Evolutionary conservation across 148 eudicot genomes (phyloP), one percentile per base, ranked within the genome.

Genomic region (Fagopyrum esculentum): DNA sequence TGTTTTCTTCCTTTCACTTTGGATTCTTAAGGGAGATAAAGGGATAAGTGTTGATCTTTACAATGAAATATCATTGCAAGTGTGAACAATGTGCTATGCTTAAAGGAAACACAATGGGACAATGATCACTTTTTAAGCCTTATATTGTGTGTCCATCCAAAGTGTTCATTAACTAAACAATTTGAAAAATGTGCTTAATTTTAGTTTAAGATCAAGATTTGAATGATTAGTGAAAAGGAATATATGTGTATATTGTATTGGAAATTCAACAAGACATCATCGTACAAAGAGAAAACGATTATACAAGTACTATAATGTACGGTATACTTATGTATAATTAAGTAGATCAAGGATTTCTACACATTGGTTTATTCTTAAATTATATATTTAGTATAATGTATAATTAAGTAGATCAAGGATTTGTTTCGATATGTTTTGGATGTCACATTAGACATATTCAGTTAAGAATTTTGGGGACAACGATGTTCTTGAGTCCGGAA

Each of bases 1-100:
- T 15, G 6, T 66, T 66, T 66, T 66, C 17, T 66, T 66, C 46
- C 6, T 66, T 66, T 66, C 71, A 66, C 71, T 66, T 66, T 40
- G 71, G 71, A 66, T 66, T 13, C 71, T 61, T 57, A 26, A 61
- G n/a, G 10, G 44, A 9, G 44, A 44, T 61, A 29, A 29, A 61
- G 69, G 43, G 44, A 12, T 40, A 35, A 66, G 40, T 9, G 71
- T 5, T 66, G n/a, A 64, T 15, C 46, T 40, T 66, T 66, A 66
- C 71, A 35, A 66, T 66, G 71, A 45, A 45, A 66, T 61, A 61
- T 15, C 17, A 46, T 66, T 17, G 30, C 71, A 66, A 40, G 46
- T 66, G 17, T 66, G 46, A 40, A 0, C 71, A 66, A 66, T 66
- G 17, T 66, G 71, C 46, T 66, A 66, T 66, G 71, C 30, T 40